A percentile compares a stretch with the other conserved stretches of the same genome.
phyloP scores from a whole-genome alignment of 2,329 filamentous ascomycete genomes.

The Ceratocystis diversiconidia region DNA sequence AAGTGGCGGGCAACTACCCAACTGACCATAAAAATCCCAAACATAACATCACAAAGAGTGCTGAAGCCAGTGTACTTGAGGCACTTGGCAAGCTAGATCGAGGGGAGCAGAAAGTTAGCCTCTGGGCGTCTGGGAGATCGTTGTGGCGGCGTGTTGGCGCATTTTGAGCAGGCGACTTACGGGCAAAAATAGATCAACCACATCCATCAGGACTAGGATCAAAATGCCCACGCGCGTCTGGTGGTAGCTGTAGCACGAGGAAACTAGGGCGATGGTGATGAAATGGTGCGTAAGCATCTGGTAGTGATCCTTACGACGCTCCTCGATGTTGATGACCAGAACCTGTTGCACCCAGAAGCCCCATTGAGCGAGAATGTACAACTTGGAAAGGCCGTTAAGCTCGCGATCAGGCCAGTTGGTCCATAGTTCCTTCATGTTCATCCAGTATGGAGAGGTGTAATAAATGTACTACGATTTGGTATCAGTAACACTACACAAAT shows the following conservation, averaged over 20 bases:
- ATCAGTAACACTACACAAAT: not conserved
- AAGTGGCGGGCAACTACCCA: constrained; percentile 80
- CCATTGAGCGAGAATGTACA: constrained; percentile 80
- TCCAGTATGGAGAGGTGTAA: constrained; percentile 60
- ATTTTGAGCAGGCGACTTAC: constrained; percentile 35
- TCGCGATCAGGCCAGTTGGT: constrained; percentile 69
- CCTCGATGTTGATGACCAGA: constrained; percentile 85
- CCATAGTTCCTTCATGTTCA: constrained; percentile 69
- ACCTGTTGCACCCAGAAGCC: constrained; percentile 93
- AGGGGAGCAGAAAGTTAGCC: constrained; percentile 16
- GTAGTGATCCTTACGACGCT: constrained; percentile 82
- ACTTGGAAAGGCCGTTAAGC: constrained; percentile 60
- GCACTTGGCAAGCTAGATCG: constrained; percentile 64
- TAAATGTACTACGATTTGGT: constrained; percentile 54
- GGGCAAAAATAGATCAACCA: constrained; percentile 77
- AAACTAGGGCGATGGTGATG: constrained; percentile 70
- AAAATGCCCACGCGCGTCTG: constrained; percentile 78
- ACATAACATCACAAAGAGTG: constrained; percentile 64
- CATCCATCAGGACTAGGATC: constrained; percentile 83
- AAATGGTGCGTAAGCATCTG: constrained; percentile 96
- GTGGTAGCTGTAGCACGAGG: constrained; percentile 72
- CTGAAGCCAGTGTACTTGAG: constrained; percentile 77
- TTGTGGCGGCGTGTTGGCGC: not conserved
- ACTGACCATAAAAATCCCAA: constrained; percentile 69
- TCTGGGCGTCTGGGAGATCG: not conserved